phyloP scores from a whole-genome alignment of 73 alveolate genomes.

The Paramecium caudatum region DNA sequence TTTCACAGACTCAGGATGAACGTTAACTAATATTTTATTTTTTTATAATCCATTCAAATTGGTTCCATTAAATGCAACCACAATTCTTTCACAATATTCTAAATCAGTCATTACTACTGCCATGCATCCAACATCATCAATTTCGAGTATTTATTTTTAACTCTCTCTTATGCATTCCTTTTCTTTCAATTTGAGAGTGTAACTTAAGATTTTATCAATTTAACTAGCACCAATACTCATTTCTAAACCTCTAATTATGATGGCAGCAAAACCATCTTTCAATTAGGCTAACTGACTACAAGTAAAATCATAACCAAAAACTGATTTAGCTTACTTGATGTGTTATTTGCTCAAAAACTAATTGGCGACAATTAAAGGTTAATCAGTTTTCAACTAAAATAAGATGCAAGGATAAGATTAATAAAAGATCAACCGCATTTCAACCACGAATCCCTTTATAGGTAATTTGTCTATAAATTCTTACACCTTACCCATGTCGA shows the following conservation, averaged over 20 bases:
- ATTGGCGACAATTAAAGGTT: slow-evolving; percentile 37
- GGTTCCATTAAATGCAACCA: slow-evolving; percentile 6
- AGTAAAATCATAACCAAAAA: slow-evolving; percentile 22
- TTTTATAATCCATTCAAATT: slow-evolving; percentile 53
- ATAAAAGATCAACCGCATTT: background rate
- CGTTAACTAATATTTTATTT: slow-evolving; percentile 39
- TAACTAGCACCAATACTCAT: background rate
- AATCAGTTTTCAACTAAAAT: slow-evolving; percentile 50
- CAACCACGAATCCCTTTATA: slow-evolving; percentile 32
- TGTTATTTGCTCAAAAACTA: background rate
- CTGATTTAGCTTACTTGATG: background rate
- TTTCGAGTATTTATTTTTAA: background rate
- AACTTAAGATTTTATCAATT: slow-evolving; percentile 10
- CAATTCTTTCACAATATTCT: slow-evolving; percentile 52
- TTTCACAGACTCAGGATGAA: slow-evolving; percentile 56
- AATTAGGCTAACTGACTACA: background rate
- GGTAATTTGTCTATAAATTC: slow-evolving; percentile 34
- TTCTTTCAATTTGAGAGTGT: background rate
- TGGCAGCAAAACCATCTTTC: slow-evolving; percentile 57
- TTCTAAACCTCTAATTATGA: slow-evolving; percentile 45
- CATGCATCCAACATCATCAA: slow-evolving; percentile 53
- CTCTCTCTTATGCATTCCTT: slow-evolving; percentile 54
- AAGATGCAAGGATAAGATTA: background rate
- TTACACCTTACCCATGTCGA: background rate
- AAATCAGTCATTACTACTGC: slow-evolving; percentile 7